These are phyloP conservation scores for Pharus latifolius DNA, from an alignment of 176 grass and related monocot species.

Conservation along the genomic window DNA sequence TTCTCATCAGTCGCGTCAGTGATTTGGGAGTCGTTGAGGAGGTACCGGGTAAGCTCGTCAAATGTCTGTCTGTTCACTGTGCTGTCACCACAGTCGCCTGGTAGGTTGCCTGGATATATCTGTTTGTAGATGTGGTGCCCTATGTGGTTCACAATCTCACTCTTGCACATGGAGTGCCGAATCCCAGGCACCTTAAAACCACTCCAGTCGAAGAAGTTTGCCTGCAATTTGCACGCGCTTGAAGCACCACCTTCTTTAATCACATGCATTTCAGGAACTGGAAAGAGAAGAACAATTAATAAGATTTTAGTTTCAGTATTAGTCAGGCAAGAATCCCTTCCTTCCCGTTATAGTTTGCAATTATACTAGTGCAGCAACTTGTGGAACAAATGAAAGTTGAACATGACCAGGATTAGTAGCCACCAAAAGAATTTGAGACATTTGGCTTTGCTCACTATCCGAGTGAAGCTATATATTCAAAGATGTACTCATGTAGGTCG, in stretches of 20 bases:
- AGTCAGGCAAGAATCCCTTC: neutral
- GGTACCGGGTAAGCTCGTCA: constrained; percentile 50
- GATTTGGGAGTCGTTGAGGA: constrained; percentile 47
- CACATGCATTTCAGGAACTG: constrained; percentile 9
- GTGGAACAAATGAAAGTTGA: neutral
- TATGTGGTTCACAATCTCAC: constrained; percentile 50
- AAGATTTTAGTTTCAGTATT: neutral
- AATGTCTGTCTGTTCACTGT: constrained; percentile 25
- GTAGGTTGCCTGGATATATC: constrained; percentile 37
- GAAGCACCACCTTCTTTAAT: constrained; percentile 21
- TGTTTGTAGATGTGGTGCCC: constrained; percentile 44
- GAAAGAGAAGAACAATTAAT: neutral
- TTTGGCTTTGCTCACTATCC: neutral
- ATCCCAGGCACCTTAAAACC: constrained; percentile 41
- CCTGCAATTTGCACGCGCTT: neutral
- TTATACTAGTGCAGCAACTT: neutral
- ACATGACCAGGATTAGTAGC: neutral
- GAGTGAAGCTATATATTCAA: neutral
- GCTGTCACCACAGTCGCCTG: neutral
- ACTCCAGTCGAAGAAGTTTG: neutral
- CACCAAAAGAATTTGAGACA: neutral
- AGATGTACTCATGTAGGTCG: neutral
- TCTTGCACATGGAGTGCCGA: constrained; percentile 43
- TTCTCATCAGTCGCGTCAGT: constrained; percentile 38
- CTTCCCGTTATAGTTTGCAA: neutral